phyloP scores from a whole-genome alignment of 441 rosid species.

The Syzygium syzygioides region DNA sequence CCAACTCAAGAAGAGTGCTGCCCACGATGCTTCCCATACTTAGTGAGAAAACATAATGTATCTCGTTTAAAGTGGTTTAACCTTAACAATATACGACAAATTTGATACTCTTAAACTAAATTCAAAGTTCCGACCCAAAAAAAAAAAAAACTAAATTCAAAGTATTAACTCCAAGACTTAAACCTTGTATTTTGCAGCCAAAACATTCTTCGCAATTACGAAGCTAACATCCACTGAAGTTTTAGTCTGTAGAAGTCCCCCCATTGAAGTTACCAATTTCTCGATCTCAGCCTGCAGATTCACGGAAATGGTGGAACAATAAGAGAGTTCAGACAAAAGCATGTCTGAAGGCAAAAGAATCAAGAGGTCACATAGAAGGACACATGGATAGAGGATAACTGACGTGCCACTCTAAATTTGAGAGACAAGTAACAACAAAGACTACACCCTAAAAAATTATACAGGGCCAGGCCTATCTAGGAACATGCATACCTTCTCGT shows the following conservation, averaged over 20 bases:
- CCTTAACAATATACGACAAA: not conserved
- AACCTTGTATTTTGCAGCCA: constrained; percentile 98
- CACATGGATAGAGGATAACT: not conserved
- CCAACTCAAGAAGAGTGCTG: not conserved
- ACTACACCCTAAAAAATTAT: not conserved
- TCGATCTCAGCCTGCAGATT: constrained; percentile 64
- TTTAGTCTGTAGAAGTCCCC: constrained; percentile 62
- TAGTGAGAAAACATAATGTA: not conserved
- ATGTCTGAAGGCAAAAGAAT: not conserved
- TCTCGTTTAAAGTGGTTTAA: not conserved
- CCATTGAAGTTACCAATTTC: constrained; percentile 79
- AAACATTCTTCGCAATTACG: constrained; percentile 85
- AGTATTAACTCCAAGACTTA: not conserved
- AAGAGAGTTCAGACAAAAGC: not conserved
- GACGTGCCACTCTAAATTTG: not conserved
- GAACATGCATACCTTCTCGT: constrained; percentile 64
- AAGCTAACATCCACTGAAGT: constrained; percentile 76
- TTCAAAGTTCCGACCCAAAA: not conserved
- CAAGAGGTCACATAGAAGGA: not conserved
- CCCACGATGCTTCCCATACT: not conserved
- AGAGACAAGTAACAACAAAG: not conserved
- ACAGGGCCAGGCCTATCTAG: not conserved
- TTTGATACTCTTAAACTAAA: not conserved
- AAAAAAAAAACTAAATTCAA: not conserved
- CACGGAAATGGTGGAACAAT: constrained; percentile 13